A percentile compares a stretch with the other conserved stretches of the same genome.
Evolutionary conservation across 176 grass and related monocot species (phyloP).

Genomic region (Areca catechu): DNA sequence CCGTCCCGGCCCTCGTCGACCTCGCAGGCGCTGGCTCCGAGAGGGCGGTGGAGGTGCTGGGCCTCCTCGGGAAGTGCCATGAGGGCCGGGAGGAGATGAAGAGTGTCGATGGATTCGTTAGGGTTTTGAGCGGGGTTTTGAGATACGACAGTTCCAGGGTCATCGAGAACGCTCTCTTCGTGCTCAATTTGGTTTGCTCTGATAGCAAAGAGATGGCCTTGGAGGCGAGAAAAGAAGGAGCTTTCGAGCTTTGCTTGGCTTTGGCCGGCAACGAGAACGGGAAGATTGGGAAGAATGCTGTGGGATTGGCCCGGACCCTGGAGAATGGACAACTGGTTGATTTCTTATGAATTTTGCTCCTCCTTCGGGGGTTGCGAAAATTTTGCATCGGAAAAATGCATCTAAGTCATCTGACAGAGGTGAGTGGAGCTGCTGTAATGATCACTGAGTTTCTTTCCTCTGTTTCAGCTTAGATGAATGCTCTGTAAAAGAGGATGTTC

Average conservation of each 20-base stretch:
- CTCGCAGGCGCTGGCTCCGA: conserved; percentile 58
- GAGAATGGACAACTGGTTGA: conserved; percentile 33
- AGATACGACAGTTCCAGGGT: conserved; percentile 51
- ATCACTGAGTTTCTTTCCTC: conserved; percentile 2
- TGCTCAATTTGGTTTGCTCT: conserved; percentile 56
- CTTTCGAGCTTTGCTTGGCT: conserved; percentile 51
- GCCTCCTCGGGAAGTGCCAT: conserved; percentile 55
- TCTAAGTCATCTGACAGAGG: neutral
- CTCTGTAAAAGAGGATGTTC: conserved; percentile 50
- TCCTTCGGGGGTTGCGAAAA: conserved; percentile 23
- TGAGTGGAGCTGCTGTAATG: neutral
- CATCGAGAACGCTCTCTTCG: conserved; percentile 63
- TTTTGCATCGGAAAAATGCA: conserved; percentile 24
- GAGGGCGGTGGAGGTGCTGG: conserved; percentile 71
- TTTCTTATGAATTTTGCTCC: conserved; percentile 21
- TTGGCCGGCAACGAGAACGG: conserved; percentile 56
- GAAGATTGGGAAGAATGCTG: conserved; percentile 75
- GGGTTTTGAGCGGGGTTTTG: conserved; percentile 33
- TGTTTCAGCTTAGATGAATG: neutral
- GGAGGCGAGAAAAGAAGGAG: conserved; percentile 52
- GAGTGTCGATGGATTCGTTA: conserved; percentile 29
- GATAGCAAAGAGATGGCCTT: conserved; percentile 43
- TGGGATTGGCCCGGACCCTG: conserved; percentile 52
- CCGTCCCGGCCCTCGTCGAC: conserved; percentile 38
- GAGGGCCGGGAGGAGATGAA: conserved; percentile 72